Base-by-base conservation (phyloP, 225 moss, liverwort and hornwort genomes). In the Marchantia polymorpha region DNA sequence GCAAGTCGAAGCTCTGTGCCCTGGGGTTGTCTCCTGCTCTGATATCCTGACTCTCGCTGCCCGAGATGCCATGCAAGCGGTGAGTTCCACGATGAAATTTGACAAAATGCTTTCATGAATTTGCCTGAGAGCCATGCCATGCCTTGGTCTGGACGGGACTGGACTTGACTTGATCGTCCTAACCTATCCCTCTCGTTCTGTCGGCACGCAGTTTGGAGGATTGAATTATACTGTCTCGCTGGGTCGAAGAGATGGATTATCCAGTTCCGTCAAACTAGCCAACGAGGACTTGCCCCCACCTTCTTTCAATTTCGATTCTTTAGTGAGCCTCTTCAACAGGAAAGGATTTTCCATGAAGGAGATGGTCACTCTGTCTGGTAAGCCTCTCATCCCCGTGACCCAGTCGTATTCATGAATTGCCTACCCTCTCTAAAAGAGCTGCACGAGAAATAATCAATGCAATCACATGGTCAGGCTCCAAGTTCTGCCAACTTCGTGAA, bases 201-300 rank as follows among this genome's bases (percentile, higher is more conserved):
- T 69, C 23, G 50, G 9, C 49, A 29, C 29, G 54, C 86, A 93
- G 93, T 90, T 89, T 53, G 91, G 90, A 46, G 93, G 91, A 6
- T 87, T 90, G 7, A 83, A 39, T 50, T 80, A 73, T 72, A 80
- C 20, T 56, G 73, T 80, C 49, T 25, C 72, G 58, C 59, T 80
- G 72, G 80, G 80, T 25, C 80, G 80, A 49, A 61, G 63, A 64
- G 80, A 80, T 80, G 80, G 80, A 26, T 19, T 80, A 17, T 19
- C 27, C 12, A 61, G 72, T 29, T 73, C 73, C 25, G 73, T n/a
- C 29, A 60, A 2, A 12, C 72, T 73, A 64, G 80, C 80, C 51
- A 60, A 72, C 60, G 27, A 20, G 23, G 50, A 80, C 47, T 49
- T 80, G 60, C 80, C 80, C 2, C 52, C 72, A 14, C 80, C 80